Evolutionary conservation across 164 flowering plant species (phyloP).

Genomic region (Warburgia ugandensis): DNA sequence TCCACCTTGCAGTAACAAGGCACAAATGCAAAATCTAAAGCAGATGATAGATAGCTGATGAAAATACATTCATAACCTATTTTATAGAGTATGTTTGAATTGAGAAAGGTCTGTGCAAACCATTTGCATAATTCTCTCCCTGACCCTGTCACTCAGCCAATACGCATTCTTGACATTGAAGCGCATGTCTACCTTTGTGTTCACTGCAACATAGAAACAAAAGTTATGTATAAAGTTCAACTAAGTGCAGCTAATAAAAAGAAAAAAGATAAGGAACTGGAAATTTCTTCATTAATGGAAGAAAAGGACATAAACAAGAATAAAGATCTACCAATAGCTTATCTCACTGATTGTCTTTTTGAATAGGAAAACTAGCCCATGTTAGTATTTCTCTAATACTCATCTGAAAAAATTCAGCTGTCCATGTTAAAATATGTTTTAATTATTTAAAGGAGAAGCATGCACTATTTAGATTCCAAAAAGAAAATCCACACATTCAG

Average conservation of each 20-base stretch:
- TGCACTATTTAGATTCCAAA: not conserved
- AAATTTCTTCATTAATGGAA: too few relatives aligned
- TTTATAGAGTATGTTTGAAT: too few relatives aligned
- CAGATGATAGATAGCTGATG: too few relatives aligned
- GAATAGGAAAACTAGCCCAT: not conserved
- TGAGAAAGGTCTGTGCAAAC: too few relatives aligned
- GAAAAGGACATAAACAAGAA: not conserved
- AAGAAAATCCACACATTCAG: not conserved
- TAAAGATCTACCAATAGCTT: too few relatives aligned
- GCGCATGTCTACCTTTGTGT: slow-evolving; percentile 99
- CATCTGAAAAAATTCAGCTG: too few relatives aligned
- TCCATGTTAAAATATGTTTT: not conserved
- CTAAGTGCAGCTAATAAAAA: not conserved
- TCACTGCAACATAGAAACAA: slow-evolving; percentile 39
- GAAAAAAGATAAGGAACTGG: too few relatives aligned
- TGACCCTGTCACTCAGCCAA: slow-evolving; percentile 81
- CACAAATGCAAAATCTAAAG: too few relatives aligned
- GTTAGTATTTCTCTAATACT: not conserved
- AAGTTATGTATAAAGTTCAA: not conserved
- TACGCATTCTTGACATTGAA: slow-evolving; percentile 79
- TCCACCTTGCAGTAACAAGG: too few relatives aligned
- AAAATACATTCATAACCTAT: too few relatives aligned
- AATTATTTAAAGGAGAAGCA: not conserved
- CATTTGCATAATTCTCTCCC: slow-evolving; percentile 77
- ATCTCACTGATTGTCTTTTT: too few relatives aligned